Base-by-base conservation (phyloP, 2,329 filamentous ascomycete species). In the Fusarium musae region DNA sequence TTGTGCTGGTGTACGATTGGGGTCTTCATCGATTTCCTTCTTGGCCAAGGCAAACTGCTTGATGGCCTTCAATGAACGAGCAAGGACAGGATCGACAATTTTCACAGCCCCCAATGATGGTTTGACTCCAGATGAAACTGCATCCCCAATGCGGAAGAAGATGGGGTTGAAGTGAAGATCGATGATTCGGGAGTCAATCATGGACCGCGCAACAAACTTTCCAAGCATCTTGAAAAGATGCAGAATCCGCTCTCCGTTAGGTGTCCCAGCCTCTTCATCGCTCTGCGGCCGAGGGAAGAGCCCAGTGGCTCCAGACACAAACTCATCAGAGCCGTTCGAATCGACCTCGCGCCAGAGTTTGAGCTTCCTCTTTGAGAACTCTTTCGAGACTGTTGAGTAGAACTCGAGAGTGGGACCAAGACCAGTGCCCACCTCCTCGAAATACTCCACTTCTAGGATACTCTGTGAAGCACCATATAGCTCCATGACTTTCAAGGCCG, bases 401-500 rank as follows among this genome's bases (percentile, higher is more conserved):
- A 99, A 99, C 80, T 99, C 96, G 19, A 99, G 88, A 1, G 96
- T 99, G 8, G 96, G 96, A 0, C 96, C 96, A 50, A 99, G 87
- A 52, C 96, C 96, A 30, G 97, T 99, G 63, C 96, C 96, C 28
- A 99, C 96, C 83, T 99, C 96, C 78, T 98, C 96, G 76, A 99
- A 99, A 79, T 99, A 99, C 79, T 99, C 97, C 4, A 99, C 96
- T 79, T 99, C 96, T 2, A 99, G 85, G 34, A 98, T 93, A 80
- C 96, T 98, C 66, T 97, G 94, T 2, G 96, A 97, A n/a, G 94
- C 94, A 2, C 96, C 96, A 78, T 99, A 99, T 6, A 98, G 89
- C 77, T 99, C 96, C 96, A 99, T 98, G 36, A 99, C 96, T 83
- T 99, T 99, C 81, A 98, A 87, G 1, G 96, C 96, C 19, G 96